Base-by-base conservation (phyloP, 495 filamentous ascomycete genomes). In the Podospora bellae-mahoneyi region DNA sequence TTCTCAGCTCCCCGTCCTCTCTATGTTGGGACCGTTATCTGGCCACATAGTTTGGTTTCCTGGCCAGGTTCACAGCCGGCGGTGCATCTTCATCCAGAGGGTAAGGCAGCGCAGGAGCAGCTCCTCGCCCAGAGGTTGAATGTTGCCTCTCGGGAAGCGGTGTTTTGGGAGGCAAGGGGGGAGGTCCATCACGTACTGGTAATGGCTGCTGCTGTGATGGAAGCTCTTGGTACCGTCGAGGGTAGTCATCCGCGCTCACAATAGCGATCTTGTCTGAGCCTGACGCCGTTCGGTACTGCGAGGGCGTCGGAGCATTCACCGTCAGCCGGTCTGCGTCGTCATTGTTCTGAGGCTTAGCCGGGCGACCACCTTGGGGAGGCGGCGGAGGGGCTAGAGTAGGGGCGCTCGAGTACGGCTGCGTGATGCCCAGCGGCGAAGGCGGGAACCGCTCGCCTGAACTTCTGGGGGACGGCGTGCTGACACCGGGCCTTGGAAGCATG, bases 91-190 rank as follows among this genome's bases (percentile, higher is more conserved):
- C 92, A 65, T 88, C 85, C 57, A 88, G 80, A 0, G 93, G 93
- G 77, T 97, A 97, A 13, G 93, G 93, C 64, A 65, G 28, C 16
- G 60, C 53, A 59, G 64, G 74, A 72, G 68, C 74, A 73, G 64
- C 54, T 68, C 56, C 60, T 64, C 61, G 66, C 20, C 44, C 67
- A 30, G 48, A 48, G 67, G 58, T 15, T 15, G 19, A 48, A 56
- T 30, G 48, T 28, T 69, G 66, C 57, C 74, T 72, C 58, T 81
- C 89, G 1, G 84, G 86, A 15, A 95, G 86, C 1, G 92, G 92
- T 0, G 91, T 96, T 78, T 95, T 95, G 13, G 93, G 92, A 10
- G 93, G 93, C 26, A 94, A 73, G 0, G 93, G 93, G 44, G 93
- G 93, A 0, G 92, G 89, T 68, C 84, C 82, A 55, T 82, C 82